These are phyloP conservation scores for Talaromyces thailandensis DNA, from an alignment of 495 filamentous ascomycete species.

Conservation along the genomic window DNA sequence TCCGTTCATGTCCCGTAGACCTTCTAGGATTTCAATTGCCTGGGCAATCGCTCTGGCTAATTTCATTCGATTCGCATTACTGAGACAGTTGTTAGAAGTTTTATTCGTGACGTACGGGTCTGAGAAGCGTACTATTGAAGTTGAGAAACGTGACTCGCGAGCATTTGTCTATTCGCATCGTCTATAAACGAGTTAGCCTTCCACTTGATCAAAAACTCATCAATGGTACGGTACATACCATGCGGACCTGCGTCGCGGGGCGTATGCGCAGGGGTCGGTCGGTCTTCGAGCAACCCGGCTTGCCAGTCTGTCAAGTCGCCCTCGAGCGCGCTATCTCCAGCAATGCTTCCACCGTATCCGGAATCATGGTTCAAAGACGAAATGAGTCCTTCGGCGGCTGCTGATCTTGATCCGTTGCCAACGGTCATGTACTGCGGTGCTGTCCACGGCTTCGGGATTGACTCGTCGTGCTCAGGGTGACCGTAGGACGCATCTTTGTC, in stretches of 20 bases:
- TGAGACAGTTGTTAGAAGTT: constrained; percentile 23
- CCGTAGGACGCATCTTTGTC: constrained; percentile 28
- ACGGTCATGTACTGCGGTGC: constrained; percentile 78
- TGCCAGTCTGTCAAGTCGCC: constrained; percentile 44
- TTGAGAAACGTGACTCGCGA: constrained; percentile 67
- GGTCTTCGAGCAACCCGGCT: constrained; percentile 57
- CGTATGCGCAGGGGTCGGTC: constrained; percentile 51
- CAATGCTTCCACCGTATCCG: constrained; percentile 77
- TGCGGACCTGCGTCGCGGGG: constrained; percentile 35
- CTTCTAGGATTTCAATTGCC: constrained; percentile 70
- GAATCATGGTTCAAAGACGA: constrained; percentile 73
- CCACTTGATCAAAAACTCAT: not conserved
- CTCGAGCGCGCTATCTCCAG: constrained; percentile 38
- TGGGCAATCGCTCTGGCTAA: constrained; percentile 77
- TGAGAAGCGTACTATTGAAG: constrained; percentile 47
- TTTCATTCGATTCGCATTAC: constrained; percentile 81
- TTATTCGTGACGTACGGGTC: constrained; percentile 4
- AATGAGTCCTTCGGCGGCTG: constrained; percentile 61
- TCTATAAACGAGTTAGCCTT: constrained; percentile 15
- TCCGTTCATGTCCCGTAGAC: constrained; percentile 78
- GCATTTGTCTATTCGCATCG: constrained; percentile 49
- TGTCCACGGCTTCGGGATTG: constrained; percentile 24
- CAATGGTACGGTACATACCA: constrained; percentile 12
- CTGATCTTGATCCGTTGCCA: constrained; percentile 69
- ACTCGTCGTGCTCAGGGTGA: constrained; percentile 21